Evolutionary conservation across 805 yeast species (phyloP), one percentile per base, ranked within the genome.

Genomic region (Saturnispora kantuleensis): DNA sequence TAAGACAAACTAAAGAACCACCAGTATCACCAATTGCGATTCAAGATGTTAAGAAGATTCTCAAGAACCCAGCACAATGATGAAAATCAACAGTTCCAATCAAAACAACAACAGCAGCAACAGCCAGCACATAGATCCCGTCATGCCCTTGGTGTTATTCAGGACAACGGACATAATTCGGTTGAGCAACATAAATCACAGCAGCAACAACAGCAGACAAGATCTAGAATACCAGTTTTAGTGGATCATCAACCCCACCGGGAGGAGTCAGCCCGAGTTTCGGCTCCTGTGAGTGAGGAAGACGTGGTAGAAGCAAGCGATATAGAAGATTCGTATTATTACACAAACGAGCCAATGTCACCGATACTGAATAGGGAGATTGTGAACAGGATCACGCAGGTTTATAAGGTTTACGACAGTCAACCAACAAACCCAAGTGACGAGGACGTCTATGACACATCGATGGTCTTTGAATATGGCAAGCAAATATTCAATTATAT

Each of bases 381-480:
- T 12, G 70, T 70, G 50, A 56, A 58, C 10, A 79, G 79, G 52
- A 66, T 83, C 47, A 69, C 68, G 45, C 51, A 62, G 30, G 77
- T 82, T 7, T 74, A 73, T 60, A 60, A 60, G 10, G 69, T 71
- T 53, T 77, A 74, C 54, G 68, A 82, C 31, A 62, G 70, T 36
- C 66, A 66, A 29, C 60, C 68, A 1, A 67, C 83, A 41, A 90
- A 83, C 59, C 83, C 79, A 31, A 72, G 74, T 47, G 95, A 86
- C 58, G 94, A 85, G 57, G 96, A 86, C 59, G 81, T 87, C 1
- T 81, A 68, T 58, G 95, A 86, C 59, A 80, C 82, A 8, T 80
- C 90, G 4, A 88, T 90, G 96, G 97, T 85, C 26, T 77, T 87
- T 43, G 98, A 90, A 66, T 90, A 89, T 63, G 95, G 84, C 38